Conservation (phyloP, 805 yeast species). For the Suhomyces faveliae region DNA sequence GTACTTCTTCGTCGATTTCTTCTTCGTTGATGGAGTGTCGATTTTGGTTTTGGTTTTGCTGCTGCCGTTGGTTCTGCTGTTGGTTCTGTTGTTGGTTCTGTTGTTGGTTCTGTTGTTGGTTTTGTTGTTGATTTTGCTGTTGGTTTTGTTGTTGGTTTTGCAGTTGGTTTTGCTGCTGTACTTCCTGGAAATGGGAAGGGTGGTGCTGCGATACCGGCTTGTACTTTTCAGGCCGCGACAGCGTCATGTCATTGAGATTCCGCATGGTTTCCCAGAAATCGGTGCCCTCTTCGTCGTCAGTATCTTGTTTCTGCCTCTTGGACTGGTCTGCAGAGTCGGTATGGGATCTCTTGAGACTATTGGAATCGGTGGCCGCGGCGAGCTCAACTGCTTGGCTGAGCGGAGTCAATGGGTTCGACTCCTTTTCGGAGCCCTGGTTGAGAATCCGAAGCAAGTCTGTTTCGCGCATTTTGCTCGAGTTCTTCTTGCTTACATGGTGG, state of each 20-base stretch:
- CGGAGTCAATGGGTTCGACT: slow-evolving; percentile 28
- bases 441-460: slow-evolving; percentile 46
- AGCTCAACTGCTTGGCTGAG: slow-evolving; percentile 41
- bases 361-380: slow-evolving; percentile 33
- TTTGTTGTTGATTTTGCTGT: not conserved
- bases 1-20: slow-evolving; percentile 35
- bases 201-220: slow-evolving; percentile 56
- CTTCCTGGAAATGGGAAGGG: slow-evolving; percentile 39
- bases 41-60: not conserved
- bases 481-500: slow-evolving; percentile 16
- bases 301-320: slow-evolving; percentile 8
- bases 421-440: slow-evolving; percentile 27
- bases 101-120: slow-evolving; percentile 1
- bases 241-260: slow-evolving; percentile 42
- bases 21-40: slow-evolving; percentile 15
- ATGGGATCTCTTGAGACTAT: not conserved
- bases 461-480: slow-evolving; percentile 5
- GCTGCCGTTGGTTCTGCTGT: not conserved
- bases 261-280: slow-evolving; percentile 75
- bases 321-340: slow-evolving; percentile 1
- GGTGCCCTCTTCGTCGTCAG: slow-evolving; percentile 58
- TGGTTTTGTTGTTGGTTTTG: not conserved
- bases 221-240: not conserved
- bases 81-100: not conserved
- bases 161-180: not conserved